Conservation (phyloP, 352 stramenopile species). For the Phytophthora chlamydospora region DNA sequence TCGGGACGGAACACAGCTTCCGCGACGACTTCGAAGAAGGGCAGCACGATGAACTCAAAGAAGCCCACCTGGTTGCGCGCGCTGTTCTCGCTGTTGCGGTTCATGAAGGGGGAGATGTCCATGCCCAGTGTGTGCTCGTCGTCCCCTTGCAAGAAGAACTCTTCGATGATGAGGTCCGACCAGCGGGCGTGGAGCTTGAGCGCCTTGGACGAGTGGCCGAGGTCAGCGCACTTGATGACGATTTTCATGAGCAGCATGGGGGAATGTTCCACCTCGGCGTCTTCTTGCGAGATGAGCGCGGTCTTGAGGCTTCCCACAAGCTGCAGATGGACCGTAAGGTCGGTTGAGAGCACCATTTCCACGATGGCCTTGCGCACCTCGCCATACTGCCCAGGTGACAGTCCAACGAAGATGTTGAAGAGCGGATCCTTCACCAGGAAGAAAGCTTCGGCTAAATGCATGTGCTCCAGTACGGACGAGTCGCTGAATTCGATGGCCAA, state of each 20-base stretch:
- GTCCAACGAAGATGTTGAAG: constrained; percentile 78
- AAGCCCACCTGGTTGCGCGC: constrained; percentile 87
- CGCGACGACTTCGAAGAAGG: constrained; percentile 81
- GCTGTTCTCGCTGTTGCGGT: constrained; percentile 89
- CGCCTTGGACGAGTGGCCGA: constrained; percentile 92
- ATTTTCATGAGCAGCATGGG: constrained; percentile 89
- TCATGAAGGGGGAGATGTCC: constrained; percentile 93
- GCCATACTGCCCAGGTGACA: constrained; percentile 56
- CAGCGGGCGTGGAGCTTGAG: constrained; percentile 86
- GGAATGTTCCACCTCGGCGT: constrained; percentile 72
- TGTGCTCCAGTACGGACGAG: constrained; percentile 81
- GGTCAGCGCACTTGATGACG: constrained; percentile 91
- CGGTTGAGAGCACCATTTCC: constrained; percentile 87
- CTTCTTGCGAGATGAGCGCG: constrained; percentile 79
- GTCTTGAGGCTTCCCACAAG: constrained; percentile 83
- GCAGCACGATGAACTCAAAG: constrained; percentile 88
- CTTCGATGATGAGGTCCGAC: constrained; percentile 92
- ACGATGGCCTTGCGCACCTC: constrained; percentile 86
- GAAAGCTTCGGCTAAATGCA: constrained; percentile 88
- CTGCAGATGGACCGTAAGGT: constrained; percentile 82
- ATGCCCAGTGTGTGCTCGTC: constrained; percentile 90
- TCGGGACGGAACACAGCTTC: constrained; percentile 77
- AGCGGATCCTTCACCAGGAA: constrained; percentile 68
- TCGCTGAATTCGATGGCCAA: constrained; percentile 87
- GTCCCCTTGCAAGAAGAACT: constrained; percentile 96